A percentile compares a stretch with the other conserved stretches of the same genome.
phyloP scores from a whole-genome alignment of 2,329 filamentous ascomycete species.

The Metarhizium sp. region DNA sequence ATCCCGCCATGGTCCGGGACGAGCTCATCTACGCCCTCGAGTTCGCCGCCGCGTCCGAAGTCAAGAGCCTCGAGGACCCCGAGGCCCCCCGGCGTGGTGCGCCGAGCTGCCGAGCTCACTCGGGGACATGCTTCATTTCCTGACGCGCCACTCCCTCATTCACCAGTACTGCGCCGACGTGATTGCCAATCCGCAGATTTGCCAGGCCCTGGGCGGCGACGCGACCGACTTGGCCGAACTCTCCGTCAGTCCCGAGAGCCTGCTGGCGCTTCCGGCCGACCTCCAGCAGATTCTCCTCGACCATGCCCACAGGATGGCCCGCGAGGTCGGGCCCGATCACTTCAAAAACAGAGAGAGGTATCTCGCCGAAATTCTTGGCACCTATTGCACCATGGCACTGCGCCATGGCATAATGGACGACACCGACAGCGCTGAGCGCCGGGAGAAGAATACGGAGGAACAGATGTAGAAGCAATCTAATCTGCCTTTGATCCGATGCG shows the following conservation, averaged over 20 bases:
- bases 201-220: conserved; percentile 5
- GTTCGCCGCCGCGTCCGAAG: conserved; percentile 11
- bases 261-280: conserved; percentile 9
- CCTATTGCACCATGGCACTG: conserved; percentile 7
- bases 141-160: conserved; percentile 10
- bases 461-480: background rate
- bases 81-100: conserved; percentile 5
- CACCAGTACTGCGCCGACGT: conserved; percentile 6
- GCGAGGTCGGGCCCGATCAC: conserved; percentile 7
- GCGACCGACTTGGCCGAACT: conserved; percentile 2
- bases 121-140: conserved; percentile 7
- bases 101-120: conserved; percentile 8
- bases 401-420: background rate
- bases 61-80: conserved; percentile 1
- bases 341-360: conserved; percentile 13
- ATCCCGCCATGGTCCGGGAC: conserved; percentile 1
- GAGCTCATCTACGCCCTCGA: conserved; percentile 12
- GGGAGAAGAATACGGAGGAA: background rate
- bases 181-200: conserved; percentile 1
- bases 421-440: background rate
- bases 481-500: background rate
- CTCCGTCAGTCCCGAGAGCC: conserved; percentile 4
- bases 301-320: conserved; percentile 7
- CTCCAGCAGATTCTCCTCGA: conserved; percentile 8
- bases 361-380: conserved; percentile 13